phyloP scores from a whole-genome alignment of 805 yeast species.

The Pichia occidentalis region DNA sequence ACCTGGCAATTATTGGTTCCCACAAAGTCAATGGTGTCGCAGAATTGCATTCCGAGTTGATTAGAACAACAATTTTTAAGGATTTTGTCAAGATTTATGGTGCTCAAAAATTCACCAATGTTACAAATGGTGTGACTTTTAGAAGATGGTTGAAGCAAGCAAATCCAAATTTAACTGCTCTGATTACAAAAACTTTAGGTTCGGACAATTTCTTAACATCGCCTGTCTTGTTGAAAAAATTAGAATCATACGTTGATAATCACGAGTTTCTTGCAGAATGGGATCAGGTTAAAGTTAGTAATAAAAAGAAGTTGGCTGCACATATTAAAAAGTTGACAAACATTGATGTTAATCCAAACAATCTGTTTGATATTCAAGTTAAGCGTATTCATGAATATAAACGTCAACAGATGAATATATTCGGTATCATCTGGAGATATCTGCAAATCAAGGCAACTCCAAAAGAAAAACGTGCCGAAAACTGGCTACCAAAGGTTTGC shows the following conservation, averaged over 20 bases:
- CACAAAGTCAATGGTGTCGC: conserved; percentile 96
- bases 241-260: conserved; percentile 65
- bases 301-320: conserved; percentile 60
- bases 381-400: conserved; percentile 94
- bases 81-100: conserved; percentile 86
- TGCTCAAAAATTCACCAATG: conserved; percentile 76
- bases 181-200: conserved; percentile 67
- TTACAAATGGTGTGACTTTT: conserved; percentile 93
- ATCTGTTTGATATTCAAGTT: conserved; percentile 85
- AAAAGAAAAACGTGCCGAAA: conserved; percentile 49
- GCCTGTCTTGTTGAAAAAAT: conserved; percentile 56
- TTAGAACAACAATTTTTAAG: conserved; percentile 80
- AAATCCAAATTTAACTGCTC: conserved; percentile 69
- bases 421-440: conserved; percentile 83
- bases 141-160: conserved; percentile 96
- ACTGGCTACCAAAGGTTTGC: conserved; percentile 67
- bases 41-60: conserved; percentile 86
- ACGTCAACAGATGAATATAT: conserved; percentile 88
- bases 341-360: conserved; percentile 62
- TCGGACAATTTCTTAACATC: conserved; percentile 64
- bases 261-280: conserved; percentile 59
- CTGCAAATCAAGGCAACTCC: conserved; percentile 65
- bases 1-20: conserved; percentile 83
- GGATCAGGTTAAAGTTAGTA: conserved; percentile 62
- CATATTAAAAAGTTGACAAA: conserved; percentile 58